These are phyloP conservation scores for Ophiosphaerella narmari DNA, from an alignment of 2,329 filamentous ascomycete genomes.

Conservation along the genomic window DNA sequence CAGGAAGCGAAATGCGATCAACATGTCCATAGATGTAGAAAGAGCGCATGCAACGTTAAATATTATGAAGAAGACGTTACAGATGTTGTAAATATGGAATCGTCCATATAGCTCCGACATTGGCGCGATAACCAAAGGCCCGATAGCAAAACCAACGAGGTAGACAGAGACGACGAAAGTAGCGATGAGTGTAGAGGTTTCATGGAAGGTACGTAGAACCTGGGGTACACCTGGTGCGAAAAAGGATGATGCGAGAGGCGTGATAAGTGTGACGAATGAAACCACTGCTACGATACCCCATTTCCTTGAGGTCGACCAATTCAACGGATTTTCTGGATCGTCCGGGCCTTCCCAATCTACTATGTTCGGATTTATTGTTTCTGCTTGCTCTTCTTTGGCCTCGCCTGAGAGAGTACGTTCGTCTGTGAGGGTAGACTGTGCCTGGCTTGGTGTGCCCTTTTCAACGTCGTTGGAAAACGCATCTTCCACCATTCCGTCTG, in stretches of 20 bases:
- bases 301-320: conserved; percentile 45
- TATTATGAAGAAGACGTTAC: conserved; percentile 56
- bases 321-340: conserved; percentile 47
- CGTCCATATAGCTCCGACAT: conserved; percentile 45
- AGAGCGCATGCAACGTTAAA: conserved; percentile 54
- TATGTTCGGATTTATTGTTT: conserved; percentile 29
- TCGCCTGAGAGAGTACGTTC: conserved; percentile 26
- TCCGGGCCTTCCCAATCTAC: conserved; percentile 44
- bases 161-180: conserved; percentile 47
- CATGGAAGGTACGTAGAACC: conserved; percentile 41
- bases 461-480: conserved; percentile 28
- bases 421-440: conserved; percentile 31
- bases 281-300: conserved; percentile 43
- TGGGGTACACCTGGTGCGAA: conserved; percentile 66
- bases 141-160: conserved; percentile 46
- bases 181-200: conserved; percentile 36
- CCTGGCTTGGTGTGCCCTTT: conserved; percentile 28
- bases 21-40: conserved; percentile 41
- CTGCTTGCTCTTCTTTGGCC: conserved; percentile 10
- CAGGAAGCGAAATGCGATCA: conserved; percentile 45
- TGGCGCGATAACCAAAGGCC: conserved; percentile 45
- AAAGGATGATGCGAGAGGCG: conserved; percentile 45
- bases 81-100: conserved; percentile 36
- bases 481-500: conserved; percentile 20
- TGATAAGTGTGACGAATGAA: conserved; percentile 44